A percentile compares a stretch with the other conserved stretches of the same genome.
These are phyloP conservation scores for Verticillium nubilum DNA, from an alignment of 2,329 filamentous ascomycete species.

Conservation along the genomic window DNA sequence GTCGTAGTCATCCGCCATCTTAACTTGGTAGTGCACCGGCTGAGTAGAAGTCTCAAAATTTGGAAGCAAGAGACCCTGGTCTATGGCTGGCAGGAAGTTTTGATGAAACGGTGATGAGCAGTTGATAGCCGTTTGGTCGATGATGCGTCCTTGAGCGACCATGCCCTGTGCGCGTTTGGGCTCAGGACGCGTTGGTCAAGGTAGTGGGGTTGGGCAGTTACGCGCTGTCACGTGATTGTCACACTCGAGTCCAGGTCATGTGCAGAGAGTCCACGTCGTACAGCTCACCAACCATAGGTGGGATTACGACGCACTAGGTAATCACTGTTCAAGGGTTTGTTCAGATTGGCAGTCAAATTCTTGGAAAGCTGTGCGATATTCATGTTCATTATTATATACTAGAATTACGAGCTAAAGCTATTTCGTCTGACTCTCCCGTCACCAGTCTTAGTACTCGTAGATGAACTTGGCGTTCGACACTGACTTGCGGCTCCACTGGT, in stretches of 20 bases:
- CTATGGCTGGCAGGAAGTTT: no score
- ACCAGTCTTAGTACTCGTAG: constrained; percentile 3
- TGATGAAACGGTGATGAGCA: not conserved
- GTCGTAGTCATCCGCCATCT: constrained; percentile 14
- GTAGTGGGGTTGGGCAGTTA: not conserved
- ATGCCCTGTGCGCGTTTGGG: not conserved
- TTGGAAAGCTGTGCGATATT: not conserved
- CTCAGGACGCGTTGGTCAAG: not conserved
- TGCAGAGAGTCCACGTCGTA: no score
- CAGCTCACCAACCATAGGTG: no score
- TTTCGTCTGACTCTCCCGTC: not conserved
- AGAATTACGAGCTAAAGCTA: not conserved
- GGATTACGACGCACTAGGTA: no score
- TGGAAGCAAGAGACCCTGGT: no score
- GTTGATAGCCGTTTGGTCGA: not conserved
- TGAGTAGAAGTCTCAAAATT: no score
- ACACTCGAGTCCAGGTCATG: no score
- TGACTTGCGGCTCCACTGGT: constrained; percentile 27
- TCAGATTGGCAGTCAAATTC: no score
- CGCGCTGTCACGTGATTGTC: not conserved
- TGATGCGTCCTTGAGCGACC: not conserved
- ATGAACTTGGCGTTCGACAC: not conserved
- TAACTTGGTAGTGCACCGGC: not conserved
- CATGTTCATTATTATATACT: not conserved
- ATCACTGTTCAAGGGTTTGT: no score